A percentile compares a stretch with the other conserved stretches of the same genome.
These are phyloP conservation scores for Sophora flavescens DNA, from an alignment of 306 rosid species.

Conservation along the genomic window DNA sequence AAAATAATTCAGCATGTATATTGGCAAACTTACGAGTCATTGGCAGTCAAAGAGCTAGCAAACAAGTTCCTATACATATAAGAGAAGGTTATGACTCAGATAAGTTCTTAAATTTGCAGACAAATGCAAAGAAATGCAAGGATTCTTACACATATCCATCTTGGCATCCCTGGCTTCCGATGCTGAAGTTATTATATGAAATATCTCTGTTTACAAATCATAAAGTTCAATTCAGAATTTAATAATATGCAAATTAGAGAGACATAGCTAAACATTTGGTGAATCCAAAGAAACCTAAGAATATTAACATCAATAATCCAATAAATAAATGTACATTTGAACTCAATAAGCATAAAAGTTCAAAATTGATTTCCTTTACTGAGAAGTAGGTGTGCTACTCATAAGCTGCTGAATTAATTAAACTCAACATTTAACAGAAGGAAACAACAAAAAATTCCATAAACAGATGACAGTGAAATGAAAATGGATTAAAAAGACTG, in stretches of 20 bases:
- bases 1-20: not conserved
- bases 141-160: constrained; percentile 56
- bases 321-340: not conserved
- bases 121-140: constrained; percentile 18
- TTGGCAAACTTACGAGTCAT: constrained; percentile 46
- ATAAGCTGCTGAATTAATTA: not conserved
- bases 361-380: too few relatives aligned
- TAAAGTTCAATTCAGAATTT: constrained; percentile 40
- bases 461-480: not conserved
- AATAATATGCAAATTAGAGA: constrained; percentile 1
- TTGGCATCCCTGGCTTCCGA: constrained; percentile 47
- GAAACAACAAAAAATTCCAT: not conserved
- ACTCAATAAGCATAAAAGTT: not conserved
- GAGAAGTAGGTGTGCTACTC: too few relatives aligned
- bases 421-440: not conserved
- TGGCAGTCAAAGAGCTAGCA: constrained; percentile 39
- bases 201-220: constrained; percentile 64
- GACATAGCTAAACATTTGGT: not conserved
- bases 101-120: constrained; percentile 9
- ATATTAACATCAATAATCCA: constrained; percentile 19
- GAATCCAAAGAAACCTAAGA: constrained; percentile 27
- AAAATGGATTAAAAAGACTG: not conserved
- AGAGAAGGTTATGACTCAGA: constrained; percentile 18
- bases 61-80: constrained; percentile 50
- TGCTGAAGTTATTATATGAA: constrained; percentile 70